Conservation (phyloP, 2,329 filamentous ascomycete genomes). For the Dothideomycetes sp. region DNA sequence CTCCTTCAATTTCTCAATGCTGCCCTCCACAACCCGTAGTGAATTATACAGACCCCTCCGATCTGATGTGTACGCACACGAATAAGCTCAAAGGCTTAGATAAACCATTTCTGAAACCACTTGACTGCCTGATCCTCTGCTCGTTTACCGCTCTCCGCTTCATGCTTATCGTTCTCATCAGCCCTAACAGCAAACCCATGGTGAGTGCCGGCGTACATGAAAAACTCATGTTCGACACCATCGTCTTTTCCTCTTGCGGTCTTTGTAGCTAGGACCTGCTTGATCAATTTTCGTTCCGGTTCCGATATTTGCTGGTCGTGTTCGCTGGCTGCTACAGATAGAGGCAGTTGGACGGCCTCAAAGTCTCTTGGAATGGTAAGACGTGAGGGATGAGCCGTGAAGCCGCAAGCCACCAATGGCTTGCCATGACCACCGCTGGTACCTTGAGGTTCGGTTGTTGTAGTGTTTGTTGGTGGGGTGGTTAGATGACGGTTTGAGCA, state of each 20-base stretch:
- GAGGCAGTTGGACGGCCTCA: constrained; percentile 26
- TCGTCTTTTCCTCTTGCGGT: constrained; percentile 24
- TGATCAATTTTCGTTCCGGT: constrained; percentile 25
- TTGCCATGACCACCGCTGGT: not conserved
- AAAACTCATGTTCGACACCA: constrained; percentile 29
- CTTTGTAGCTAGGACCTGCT: constrained; percentile 26
- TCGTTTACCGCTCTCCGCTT: constrained; percentile 26
- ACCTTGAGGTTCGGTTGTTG: constrained; percentile 19
- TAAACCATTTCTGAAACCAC: constrained; percentile 31
- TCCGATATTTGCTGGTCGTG: constrained; percentile 23
- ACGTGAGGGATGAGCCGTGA: constrained; percentile 25
- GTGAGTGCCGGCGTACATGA: constrained; percentile 28
- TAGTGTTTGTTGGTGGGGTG: constrained; percentile 27
- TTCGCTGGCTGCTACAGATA: constrained; percentile 27
- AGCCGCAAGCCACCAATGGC: constrained; percentile 9
- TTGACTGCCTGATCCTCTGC: constrained; percentile 30
- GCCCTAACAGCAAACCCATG: constrained; percentile 31
- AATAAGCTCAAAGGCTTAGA: not conserved
- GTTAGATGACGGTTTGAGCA: constrained; percentile 26
- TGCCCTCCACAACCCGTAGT: no score
- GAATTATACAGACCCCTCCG: no score
- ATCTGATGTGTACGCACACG: no score
- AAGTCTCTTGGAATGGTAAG: constrained; percentile 28
- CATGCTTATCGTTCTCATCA: constrained; percentile 25
- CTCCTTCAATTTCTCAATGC: not conserved